Evolutionary conservation across 495 filamentous ascomycete genomes (phyloP), one percentile per base, ranked within the genome.

Genomic region (Pyrenula aspistea): DNA sequence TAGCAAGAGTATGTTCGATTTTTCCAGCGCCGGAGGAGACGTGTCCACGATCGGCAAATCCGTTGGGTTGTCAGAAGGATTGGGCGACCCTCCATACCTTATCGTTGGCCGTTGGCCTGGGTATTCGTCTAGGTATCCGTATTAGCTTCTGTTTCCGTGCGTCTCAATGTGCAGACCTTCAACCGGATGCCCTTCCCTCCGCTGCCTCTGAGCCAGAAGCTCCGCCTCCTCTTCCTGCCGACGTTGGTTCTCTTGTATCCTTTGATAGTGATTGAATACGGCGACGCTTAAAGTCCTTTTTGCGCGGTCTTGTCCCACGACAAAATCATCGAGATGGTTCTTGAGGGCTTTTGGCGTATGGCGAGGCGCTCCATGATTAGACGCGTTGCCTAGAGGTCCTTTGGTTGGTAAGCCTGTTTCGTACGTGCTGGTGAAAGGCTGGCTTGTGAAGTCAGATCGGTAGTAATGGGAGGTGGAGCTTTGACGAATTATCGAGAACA

Each of bases 221-320:
- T 85, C 83, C 60, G 85, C 85, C 56, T 85, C 83, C 59, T 91
- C 86, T 57, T 93, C 87, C 61, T 94, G 84, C 25, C 85, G 79
- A 53, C 89, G 75, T 54, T 81, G 74, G 22, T 89, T 63, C 62
- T 95, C 87, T 57, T 87, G 84, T 58, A 95, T 80, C 42, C 86
- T 78, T 71, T 95, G 91, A 66, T 96, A 97, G 64, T 98, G 93
- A 71, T 96, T 95, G 70, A 90, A 96, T n/a, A 98, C 87, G 2
- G 91, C 89, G 11, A 91, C 86, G 60, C 89, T 92, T 54, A 96
- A 79, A 22, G 91, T 86, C 67, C 93, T 93, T 78, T 97, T 98
- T n/a, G 93, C 89, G 53, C 88, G 84, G 62, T 95, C 88, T 67
- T 98, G 93, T 22, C 94, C 94, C 3, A 98, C 92, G 4, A 98